A percentile compares a stretch with the other conserved stretches of the same genome.
Evolutionary conservation across 371 early-diverging fungal species (phyloP).

Genomic region (Mucor indicus): DNA sequence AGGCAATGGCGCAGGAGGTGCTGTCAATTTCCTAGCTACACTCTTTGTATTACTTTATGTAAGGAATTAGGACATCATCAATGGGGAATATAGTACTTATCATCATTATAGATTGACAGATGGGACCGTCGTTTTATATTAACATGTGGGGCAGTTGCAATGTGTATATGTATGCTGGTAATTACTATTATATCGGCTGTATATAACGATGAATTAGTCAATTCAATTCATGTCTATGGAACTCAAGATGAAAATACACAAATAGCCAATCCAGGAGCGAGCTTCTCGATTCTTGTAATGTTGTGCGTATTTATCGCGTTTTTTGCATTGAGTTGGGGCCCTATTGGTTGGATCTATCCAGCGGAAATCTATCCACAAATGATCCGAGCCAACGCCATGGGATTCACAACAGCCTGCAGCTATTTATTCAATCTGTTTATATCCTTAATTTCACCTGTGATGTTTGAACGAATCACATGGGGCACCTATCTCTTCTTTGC

Average conservation of each 20-base stretch:
- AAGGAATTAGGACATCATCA: slow-evolving; percentile 6
- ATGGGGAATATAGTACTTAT: not conserved
- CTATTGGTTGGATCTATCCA: slow-evolving; percentile 89
- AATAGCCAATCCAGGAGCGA: slow-evolving; percentile 24
- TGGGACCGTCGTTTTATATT: slow-evolving; percentile 60
- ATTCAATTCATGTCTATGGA: slow-evolving; percentile 39
- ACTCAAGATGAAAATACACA: too few relatives aligned
- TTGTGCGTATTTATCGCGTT: slow-evolving; percentile 63
- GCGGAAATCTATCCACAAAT: slow-evolving; percentile 55
- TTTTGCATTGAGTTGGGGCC: slow-evolving; percentile 85
- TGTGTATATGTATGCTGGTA: slow-evolving; percentile 35
- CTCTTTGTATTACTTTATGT: slow-evolving; percentile 69
- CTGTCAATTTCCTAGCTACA: slow-evolving; percentile 65
- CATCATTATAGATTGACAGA: slow-evolving; percentile 47
- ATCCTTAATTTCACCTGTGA: slow-evolving; percentile 56
- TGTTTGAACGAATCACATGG: slow-evolving; percentile 54
- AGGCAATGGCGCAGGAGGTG: slow-evolving; percentile 66
- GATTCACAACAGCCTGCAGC: slow-evolving; percentile 81
- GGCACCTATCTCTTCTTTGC: slow-evolving; percentile 65
- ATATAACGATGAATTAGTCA: slow-evolving; percentile 21
- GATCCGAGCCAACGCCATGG: slow-evolving; percentile 77
- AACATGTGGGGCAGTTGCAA: slow-evolving; percentile 41
- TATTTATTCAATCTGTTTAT: slow-evolving; percentile 75
- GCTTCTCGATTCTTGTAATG: slow-evolving; percentile 52
- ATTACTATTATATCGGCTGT: slow-evolving; percentile 48